These are phyloP conservation scores for Lactarius trivialis DNA, from an alignment of 768 basidiomycete species.

Conservation along the genomic window DNA sequence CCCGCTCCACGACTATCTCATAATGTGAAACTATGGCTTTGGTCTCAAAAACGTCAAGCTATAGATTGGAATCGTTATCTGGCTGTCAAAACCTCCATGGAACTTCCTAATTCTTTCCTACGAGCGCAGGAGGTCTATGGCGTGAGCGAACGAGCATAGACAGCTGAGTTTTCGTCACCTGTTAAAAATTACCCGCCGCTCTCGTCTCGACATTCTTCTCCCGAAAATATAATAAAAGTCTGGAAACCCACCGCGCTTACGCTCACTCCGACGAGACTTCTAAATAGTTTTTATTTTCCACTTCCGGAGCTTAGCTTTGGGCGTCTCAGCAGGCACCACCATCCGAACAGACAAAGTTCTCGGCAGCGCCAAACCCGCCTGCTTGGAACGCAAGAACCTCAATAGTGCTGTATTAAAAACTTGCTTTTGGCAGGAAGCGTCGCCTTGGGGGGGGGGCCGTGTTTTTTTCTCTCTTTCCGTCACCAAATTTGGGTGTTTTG, in stretches of 20 bases:
- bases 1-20: constrained; percentile 2
- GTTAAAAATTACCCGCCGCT: neutral
- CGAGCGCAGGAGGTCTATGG: neutral
- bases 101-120: neutral
- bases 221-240: neutral
- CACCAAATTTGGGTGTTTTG: constrained; percentile 15
- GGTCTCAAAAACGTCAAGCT: constrained; percentile 1
- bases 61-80: constrained; percentile 2
- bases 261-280: neutral
- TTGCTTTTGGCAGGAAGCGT: constrained; percentile 7
- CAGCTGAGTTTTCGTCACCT: neutral
- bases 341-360: neutral
- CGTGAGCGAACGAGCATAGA: neutral
- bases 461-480: constrained; percentile 6
- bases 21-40: neutral
- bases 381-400: neutral
- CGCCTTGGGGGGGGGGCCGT: neutral
- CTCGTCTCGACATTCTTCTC: neutral
- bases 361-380: neutral
- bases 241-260: neutral
- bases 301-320: constrained; percentile 10
- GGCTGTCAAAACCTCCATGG: neutral
- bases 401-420: constrained; percentile 11
- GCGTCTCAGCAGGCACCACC: neutral
- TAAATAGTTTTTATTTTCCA: neutral